Evolutionary conservation across 106 monocot genomes (phyloP).

Genomic region (Dendrobium officinale): DNA sequence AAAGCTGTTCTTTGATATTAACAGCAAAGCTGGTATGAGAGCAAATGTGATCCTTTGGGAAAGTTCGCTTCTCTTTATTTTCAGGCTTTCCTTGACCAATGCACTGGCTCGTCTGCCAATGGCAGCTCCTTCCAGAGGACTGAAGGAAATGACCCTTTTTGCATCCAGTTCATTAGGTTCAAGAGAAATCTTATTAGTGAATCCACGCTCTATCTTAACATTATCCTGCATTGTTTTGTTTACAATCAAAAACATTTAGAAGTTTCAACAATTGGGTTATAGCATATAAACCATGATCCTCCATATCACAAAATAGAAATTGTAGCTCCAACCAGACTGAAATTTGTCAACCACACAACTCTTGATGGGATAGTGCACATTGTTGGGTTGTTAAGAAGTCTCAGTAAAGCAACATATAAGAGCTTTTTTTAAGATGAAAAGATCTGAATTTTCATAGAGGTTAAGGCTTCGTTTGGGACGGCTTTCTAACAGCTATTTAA

Average conservation of each 20-base stretch:
- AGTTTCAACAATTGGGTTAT: neutral
- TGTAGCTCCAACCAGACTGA: too few species aligned
- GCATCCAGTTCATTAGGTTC: neutral
- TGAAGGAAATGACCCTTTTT: slow-evolving; percentile 30
- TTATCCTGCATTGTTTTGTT: neutral
- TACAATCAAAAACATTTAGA: neutral
- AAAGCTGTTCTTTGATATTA: slow-evolving; percentile 30
- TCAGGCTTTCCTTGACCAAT: slow-evolving; percentile 37
- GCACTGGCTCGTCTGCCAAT: slow-evolving; percentile 18
- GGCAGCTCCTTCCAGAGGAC: slow-evolving; percentile 41
- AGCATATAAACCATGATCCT: too few species aligned
- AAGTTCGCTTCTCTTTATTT: slow-evolving; percentile 42
- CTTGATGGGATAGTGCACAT: too few species aligned
- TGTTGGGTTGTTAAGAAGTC: too few species aligned
- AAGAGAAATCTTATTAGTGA: neutral
- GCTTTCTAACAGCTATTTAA: too few species aligned
- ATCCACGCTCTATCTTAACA: neutral
- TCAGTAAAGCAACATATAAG: too few species aligned
- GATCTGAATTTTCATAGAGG: too few species aligned
- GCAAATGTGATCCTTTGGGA: slow-evolving; percentile 32
- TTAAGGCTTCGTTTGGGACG: too few species aligned
- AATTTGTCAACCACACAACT: too few species aligned
- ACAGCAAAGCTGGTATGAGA: slow-evolving; percentile 46
- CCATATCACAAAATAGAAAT: too few species aligned
- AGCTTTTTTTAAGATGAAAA: too few species aligned